Conservation (phyloP, 2,329 filamentous ascomycete species). For the Aaosphaeria arxii region DNA sequence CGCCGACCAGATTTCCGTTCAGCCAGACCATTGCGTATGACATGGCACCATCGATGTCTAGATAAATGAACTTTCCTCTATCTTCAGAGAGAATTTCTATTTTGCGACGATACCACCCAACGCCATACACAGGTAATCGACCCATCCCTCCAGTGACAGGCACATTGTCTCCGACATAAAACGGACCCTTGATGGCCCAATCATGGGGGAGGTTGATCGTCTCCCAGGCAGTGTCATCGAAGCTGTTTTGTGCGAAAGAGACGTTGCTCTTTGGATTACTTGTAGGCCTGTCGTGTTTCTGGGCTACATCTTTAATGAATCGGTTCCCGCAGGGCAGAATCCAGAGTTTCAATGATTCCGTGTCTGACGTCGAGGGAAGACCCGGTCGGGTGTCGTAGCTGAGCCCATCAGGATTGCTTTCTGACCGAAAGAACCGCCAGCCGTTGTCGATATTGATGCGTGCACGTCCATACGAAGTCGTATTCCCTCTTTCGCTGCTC, state of each 20-base stretch:
- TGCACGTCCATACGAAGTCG: slow-evolving; percentile 12
- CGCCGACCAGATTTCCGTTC: slow-evolving; percentile 50
- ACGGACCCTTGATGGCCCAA: slow-evolving; percentile 50
- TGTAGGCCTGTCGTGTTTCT: slow-evolving; percentile 30
- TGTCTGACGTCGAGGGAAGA: slow-evolving; percentile 1
- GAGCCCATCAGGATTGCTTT: slow-evolving; percentile 36
- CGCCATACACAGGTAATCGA: slow-evolving; percentile 50
- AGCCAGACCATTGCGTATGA: slow-evolving; percentile 53
- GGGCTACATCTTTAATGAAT: slow-evolving; percentile 32
- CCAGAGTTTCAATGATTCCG: slow-evolving; percentile 38
- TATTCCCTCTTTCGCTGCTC: background rate
- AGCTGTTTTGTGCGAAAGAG: slow-evolving; percentile 29
- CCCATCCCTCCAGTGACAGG: slow-evolving; percentile 42
- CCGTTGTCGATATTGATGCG: slow-evolving; percentile 34
- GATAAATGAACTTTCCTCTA: slow-evolving; percentile 40
- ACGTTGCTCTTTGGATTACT: slow-evolving; percentile 28
- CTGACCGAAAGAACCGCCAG: slow-evolving; percentile 41
- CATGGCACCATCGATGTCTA: slow-evolving; percentile 54
- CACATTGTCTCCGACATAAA: slow-evolving; percentile 20
- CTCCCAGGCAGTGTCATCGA: slow-evolving; percentile 45
- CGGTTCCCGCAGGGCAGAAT: slow-evolving; percentile 43
- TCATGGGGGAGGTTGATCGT: slow-evolving; percentile 46
- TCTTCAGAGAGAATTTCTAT: slow-evolving; percentile 25
- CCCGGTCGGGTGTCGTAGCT: slow-evolving; percentile 23
- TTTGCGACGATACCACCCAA: slow-evolving; percentile 53